Evolutionary conservation across 2,329 filamentous ascomycete species (phyloP).

Genomic region (Blumeria hordei): DNA sequence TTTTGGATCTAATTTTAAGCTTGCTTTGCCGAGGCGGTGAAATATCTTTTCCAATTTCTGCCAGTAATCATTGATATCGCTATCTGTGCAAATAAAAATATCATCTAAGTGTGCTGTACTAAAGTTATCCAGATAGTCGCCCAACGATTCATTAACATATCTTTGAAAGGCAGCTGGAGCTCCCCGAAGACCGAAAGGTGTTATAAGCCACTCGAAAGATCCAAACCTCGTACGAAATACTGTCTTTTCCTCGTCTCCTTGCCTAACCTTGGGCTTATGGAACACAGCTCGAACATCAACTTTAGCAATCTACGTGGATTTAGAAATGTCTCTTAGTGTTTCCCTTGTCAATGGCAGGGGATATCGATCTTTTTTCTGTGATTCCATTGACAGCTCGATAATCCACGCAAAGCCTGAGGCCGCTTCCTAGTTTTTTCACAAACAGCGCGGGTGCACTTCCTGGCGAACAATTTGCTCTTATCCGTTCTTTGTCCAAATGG

Average conservation of each 20-base stretch:
- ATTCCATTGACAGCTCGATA: constrained; percentile 2
- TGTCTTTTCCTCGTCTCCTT: neutral
- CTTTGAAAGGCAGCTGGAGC: neutral
- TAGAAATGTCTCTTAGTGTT: neutral
- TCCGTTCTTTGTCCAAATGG: neutral
- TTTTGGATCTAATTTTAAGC: too few relatives aligned
- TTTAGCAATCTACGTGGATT: neutral
- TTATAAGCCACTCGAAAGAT: neutral
- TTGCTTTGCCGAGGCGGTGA: neutral
- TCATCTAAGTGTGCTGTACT: too few relatives aligned
- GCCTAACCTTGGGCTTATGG: neutral
- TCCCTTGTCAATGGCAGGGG: neutral
- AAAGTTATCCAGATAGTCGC: neutral
- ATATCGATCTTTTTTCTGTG: constrained; percentile 2
- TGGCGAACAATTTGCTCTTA: neutral
- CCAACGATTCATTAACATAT: neutral
- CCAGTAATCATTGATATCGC: neutral
- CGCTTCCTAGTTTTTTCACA: neutral
- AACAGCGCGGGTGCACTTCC: neutral
- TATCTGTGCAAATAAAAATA: neutral
- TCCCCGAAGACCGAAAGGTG: neutral
- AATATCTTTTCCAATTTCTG: neutral
- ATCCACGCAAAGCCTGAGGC: constrained; percentile 1
- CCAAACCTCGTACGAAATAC: neutral
- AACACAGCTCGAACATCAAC: neutral